phyloP scores from a whole-genome alignment of 805 yeast genomes.

The Scheffersomyces ergatensis region DNA sequence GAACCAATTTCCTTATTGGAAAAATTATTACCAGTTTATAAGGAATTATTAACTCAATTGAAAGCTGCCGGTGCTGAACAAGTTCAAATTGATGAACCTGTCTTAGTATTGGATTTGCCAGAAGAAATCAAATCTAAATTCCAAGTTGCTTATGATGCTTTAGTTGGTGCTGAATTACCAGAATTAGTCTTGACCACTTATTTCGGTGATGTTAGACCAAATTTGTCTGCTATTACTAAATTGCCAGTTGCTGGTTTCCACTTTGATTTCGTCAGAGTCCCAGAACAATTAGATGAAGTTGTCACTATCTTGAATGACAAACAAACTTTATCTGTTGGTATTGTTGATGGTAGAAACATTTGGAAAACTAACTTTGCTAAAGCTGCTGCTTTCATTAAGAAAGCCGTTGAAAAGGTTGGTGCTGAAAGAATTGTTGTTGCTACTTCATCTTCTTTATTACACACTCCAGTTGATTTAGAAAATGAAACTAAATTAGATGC shows the following conservation, averaged over 20 bases:
- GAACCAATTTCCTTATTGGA: slow-evolving; percentile 88
- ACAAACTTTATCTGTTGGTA: slow-evolving; percentile 92
- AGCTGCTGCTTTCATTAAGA: slow-evolving; percentile 77
- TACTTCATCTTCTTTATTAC: slow-evolving; percentile 94
- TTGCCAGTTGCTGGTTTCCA: slow-evolving; percentile 95
- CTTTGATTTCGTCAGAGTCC: slow-evolving; percentile 93
- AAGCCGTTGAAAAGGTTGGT: slow-evolving; percentile 84
- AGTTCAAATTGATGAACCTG: slow-evolving; percentile 98
- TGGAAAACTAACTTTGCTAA: slow-evolving; percentile 96
- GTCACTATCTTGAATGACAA: slow-evolving; percentile 59
- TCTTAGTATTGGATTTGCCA: slow-evolving; percentile 90
- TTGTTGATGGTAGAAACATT: slow-evolving; percentile 98
- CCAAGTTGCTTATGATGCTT: slow-evolving; percentile 81
- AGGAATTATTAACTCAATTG: slow-evolving; percentile 82
- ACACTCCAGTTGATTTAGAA: slow-evolving; percentile 96
- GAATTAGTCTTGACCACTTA: slow-evolving; percentile 83
- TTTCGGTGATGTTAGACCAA: slow-evolving; percentile 98
- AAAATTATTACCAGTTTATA: slow-evolving; percentile 91
- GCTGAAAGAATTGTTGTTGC: slow-evolving; percentile 83
- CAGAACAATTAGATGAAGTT: slow-evolving; percentile 91
- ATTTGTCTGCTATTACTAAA: slow-evolving; percentile 81
- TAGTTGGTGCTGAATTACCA: slow-evolving; percentile 68
- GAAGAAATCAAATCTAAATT: slow-evolving; percentile 78
- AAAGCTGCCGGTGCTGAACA: slow-evolving; percentile 92
- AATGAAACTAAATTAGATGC: slow-evolving; percentile 89